A percentile compares a stretch with the other conserved stretches of the same genome.
These are phyloP conservation scores for Dactylonectria macrodidyma DNA, from an alignment of 2,329 filamentous ascomycete species.

Conservation along the genomic window DNA sequence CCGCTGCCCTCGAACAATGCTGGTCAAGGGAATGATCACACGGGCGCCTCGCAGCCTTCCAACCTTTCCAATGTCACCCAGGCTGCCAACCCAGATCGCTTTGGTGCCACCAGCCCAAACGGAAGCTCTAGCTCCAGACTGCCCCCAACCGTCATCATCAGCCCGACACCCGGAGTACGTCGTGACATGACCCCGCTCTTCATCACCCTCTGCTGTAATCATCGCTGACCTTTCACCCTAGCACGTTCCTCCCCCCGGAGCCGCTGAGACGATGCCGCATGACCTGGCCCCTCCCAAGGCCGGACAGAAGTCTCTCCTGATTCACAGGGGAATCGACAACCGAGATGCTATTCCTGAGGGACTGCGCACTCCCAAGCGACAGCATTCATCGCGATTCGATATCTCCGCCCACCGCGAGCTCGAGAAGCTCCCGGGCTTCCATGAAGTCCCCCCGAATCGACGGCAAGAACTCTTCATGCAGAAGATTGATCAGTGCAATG, in stretches of 20 bases:
- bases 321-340: slow-evolving; percentile 89
- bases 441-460: slow-evolving; percentile 95
- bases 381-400: slow-evolving; percentile 97
- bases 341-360: slow-evolving; percentile 94
- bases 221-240: slow-evolving; percentile 38
- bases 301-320: slow-evolving; percentile 87
- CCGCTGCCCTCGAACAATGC: slow-evolving; percentile 74
- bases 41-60: slow-evolving; percentile 58
- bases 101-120: slow-evolving; percentile 56
- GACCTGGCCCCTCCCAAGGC: slow-evolving; percentile 95
- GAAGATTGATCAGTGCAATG: slow-evolving; percentile 99
- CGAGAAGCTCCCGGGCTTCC: slow-evolving; percentile 97
- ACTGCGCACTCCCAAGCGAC: slow-evolving; percentile 93
- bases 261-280: slow-evolving; percentile 97
- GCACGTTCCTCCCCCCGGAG: slow-evolving; percentile 94
- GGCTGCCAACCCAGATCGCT: slow-evolving; percentile 59
- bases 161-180: slow-evolving; percentile 91
- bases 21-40: slow-evolving; percentile 60
- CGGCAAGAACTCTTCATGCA: slow-evolving; percentile 99
- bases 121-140: slow-evolving; percentile 58
- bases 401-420: slow-evolving; percentile 97
- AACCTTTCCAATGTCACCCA: slow-evolving; percentile 55
- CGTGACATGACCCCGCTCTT: slow-evolving; percentile 28
- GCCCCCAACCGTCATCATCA: slow-evolving; percentile 93
- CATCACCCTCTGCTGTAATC: not conserved